A percentile compares a stretch with the other conserved stretches of the same genome.
phyloP scores from a whole-genome alignment of 208 protist genomes.

The Acanthamoeba castellanii region DNA sequence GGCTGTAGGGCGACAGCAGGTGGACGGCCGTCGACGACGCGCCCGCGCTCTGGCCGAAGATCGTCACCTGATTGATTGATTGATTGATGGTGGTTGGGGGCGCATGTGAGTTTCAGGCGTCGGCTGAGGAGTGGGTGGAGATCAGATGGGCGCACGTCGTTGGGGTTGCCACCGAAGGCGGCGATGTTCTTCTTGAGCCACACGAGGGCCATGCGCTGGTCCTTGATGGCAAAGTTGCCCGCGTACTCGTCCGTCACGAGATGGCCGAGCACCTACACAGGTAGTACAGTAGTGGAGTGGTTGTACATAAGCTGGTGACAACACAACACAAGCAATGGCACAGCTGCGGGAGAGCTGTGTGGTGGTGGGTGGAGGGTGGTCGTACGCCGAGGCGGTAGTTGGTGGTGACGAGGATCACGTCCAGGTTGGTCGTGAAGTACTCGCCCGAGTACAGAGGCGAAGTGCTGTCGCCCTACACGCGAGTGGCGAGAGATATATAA shows the following conservation, averaged over 20 bases:
- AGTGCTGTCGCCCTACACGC: background rate
- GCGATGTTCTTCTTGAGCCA: conserved; percentile 74
- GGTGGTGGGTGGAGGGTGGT: background rate
- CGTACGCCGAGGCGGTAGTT: conserved; percentile 70
- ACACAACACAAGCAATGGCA: too few species aligned
- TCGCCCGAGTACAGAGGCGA: conserved; percentile 1
- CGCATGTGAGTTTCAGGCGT: background rate
- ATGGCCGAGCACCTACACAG: background rate
- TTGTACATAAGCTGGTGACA: background rate
- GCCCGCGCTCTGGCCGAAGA: conserved; percentile 75
- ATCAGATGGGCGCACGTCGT: background rate
- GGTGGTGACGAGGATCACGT: conserved; percentile 71
- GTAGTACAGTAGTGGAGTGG: too few species aligned
- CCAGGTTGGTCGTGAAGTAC: background rate
- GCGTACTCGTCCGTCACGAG: too few species aligned
- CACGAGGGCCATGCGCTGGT: conserved; percentile 63
- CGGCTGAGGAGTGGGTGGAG: background rate
- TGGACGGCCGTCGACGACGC: conserved; percentile 82
- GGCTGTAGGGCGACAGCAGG: conserved; percentile 76
- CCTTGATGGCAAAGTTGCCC: conserved; percentile 32
- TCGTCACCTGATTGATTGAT: background rate
- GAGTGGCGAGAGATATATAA: background rate
- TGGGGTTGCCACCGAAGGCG: conserved; percentile 68
- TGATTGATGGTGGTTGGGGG: background rate
- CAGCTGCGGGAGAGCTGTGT: too few species aligned